These are phyloP conservation scores for Colletotrichum sidae DNA, from an alignment of 2,329 filamentous ascomycete genomes.

Conservation along the genomic window DNA sequence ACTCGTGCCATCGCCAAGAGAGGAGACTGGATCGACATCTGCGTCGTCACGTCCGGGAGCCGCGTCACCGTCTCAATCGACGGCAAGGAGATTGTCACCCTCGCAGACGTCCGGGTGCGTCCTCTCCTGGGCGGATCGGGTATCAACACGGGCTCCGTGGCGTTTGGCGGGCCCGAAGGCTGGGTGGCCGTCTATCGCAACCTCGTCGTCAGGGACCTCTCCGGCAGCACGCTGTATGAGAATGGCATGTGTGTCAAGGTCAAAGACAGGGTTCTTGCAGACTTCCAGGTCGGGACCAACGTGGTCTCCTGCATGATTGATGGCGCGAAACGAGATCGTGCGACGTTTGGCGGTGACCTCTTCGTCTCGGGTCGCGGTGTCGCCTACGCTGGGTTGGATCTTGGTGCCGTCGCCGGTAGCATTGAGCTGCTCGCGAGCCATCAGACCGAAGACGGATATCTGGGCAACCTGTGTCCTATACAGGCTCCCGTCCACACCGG, in stretches of 20 bases:
- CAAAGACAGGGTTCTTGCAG: constrained; percentile 6
- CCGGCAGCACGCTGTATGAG: constrained; percentile 11
- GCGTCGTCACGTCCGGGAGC: not conserved
- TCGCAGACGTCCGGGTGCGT: constrained; percentile 20
- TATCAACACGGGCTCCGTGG: constrained; percentile 28
- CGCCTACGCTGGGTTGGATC: constrained; percentile 21
- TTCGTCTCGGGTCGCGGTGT: constrained; percentile 30
- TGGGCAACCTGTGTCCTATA: constrained; percentile 31
- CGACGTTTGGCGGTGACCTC: constrained; percentile 28
- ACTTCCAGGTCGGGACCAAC: constrained; percentile 32
- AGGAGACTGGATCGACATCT: constrained; percentile 13
- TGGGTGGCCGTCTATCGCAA: constrained; percentile 19
- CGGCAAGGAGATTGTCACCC: constrained; percentile 10
- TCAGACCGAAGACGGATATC: constrained; percentile 26
- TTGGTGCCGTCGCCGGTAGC: constrained; percentile 19
- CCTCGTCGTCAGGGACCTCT: constrained; percentile 2
- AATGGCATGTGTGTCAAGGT: constrained; percentile 9
- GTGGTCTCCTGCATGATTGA: constrained; percentile 29
- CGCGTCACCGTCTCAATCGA: constrained; percentile 10
- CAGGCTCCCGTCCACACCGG: constrained; percentile 19
- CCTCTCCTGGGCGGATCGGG: constrained; percentile 16
- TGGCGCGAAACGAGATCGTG: constrained; percentile 31
- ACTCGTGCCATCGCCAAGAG: not conserved
- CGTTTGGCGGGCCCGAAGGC: constrained; percentile 29
- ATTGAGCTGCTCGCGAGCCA: constrained; percentile 32